Percentiles rank a stretch among this genome's conserved stretches.
These are phyloP conservation scores for Tieghemostelium lacteum DNA, from an alignment of 78 protist genomes.

Conservation along the genomic window DNA sequence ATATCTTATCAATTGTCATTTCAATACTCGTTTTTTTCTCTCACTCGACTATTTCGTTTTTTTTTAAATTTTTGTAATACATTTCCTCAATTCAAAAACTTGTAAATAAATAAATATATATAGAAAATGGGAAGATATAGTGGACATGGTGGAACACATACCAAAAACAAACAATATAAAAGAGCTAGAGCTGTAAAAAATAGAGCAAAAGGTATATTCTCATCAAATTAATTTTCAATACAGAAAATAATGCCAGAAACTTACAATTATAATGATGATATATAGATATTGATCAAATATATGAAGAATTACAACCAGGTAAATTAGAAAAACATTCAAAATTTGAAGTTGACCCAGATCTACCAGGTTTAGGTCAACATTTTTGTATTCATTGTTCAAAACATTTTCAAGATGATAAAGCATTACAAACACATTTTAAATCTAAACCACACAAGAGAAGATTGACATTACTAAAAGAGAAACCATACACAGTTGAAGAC, in stretches of 20 bases:
- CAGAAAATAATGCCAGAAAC: neutral
- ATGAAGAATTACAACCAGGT: constrained; percentile 72
- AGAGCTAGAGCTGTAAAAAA: constrained; percentile 56
- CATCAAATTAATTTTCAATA: neutral
- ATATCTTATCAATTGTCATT: too few relatives aligned
- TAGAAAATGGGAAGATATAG: constrained; percentile 67
- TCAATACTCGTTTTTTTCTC: neutral
- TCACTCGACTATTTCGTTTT: neutral
- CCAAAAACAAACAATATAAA: constrained; percentile 59
- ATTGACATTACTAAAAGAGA: constrained; percentile 52
- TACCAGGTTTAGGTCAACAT: constrained; percentile 77
- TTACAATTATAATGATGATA: neutral
- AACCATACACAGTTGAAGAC: constrained; percentile 56
- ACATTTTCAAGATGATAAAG: constrained; percentile 29
- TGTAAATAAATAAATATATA: neutral
- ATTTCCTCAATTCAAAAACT: too few relatives aligned
- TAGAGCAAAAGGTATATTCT: constrained; percentile 55
- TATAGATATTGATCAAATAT: constrained; percentile 77
- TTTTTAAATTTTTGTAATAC: too few relatives aligned
- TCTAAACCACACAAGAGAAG: constrained; percentile 69
- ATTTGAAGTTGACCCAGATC: constrained; percentile 58
- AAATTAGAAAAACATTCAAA: constrained; percentile 42
- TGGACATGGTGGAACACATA: constrained; percentile 63
- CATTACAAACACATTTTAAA: constrained; percentile 36
- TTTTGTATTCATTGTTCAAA: constrained; percentile 72